These are phyloP conservation scores for Hypoxylon sp. DNA, from an alignment of 2,329 filamentous ascomycete genomes.

Conservation along the genomic window DNA sequence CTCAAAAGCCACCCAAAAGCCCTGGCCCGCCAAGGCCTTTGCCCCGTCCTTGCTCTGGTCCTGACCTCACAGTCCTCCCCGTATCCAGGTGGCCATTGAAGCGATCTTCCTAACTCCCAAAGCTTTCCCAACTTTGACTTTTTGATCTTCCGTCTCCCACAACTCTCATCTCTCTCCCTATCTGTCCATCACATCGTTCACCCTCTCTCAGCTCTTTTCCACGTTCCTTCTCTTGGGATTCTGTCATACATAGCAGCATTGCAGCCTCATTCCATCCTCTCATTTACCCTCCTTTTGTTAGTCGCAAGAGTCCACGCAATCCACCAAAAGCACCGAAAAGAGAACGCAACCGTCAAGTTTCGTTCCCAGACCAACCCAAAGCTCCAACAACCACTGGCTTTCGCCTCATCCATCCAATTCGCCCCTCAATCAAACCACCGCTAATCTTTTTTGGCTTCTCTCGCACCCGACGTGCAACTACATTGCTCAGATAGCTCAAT, in stretches of 20 bases:
- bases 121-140: slow-evolving; percentile 42
- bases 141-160: slow-evolving; percentile 37
- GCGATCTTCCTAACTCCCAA: slow-evolving; percentile 43
- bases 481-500: slow-evolving; percentile 55
- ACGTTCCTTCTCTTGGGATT: slow-evolving; percentile 52
- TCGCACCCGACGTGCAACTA: slow-evolving; percentile 62
- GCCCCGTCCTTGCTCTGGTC: slow-evolving; percentile 40
- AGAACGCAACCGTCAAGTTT: slow-evolving; percentile 43
- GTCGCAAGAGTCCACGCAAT: slow-evolving; percentile 53
- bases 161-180: slow-evolving; percentile 35
- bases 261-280: slow-evolving; percentile 59
- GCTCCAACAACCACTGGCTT: slow-evolving; percentile 37
- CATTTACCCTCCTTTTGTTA: slow-evolving; percentile 56
- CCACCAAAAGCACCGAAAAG: slow-evolving; percentile 36
- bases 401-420: slow-evolving; percentile 42
- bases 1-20: too few species aligned
- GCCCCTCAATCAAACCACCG: slow-evolving; percentile 25
- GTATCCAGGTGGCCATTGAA: slow-evolving; percentile 40
- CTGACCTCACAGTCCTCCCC: slow-evolving; percentile 43
- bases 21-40: slow-evolving; percentile 39
- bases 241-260: slow-evolving; percentile 51
- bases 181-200: slow-evolving; percentile 40
- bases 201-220: slow-evolving; percentile 48
- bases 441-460: slow-evolving; percentile 45
- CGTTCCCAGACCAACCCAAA: slow-evolving; percentile 29